Base-by-base conservation (phyloP, 306 rosid species). In the Cucurbita pepo region DNA sequence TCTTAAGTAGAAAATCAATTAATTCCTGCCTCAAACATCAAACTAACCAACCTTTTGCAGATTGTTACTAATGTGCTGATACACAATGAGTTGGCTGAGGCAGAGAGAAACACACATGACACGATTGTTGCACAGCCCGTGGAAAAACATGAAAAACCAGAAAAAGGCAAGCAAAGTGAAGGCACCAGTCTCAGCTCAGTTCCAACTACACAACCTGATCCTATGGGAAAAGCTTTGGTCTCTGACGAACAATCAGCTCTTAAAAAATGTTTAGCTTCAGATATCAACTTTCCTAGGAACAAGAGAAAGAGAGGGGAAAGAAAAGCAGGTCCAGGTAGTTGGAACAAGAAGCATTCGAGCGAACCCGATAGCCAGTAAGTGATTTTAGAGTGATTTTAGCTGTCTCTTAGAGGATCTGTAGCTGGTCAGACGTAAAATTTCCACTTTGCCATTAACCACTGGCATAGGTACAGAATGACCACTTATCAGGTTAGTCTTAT, bases 301-400 rank as follows among this genome's bases (percentile, higher is more conserved):
- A 92, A 93, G 79, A 83, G 96, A 81, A 93, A 87, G 81, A 82
- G 97, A 30, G 97, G 30, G 10, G 13, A 45, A 8, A 45, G 12
- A 8, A 45, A 82, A 85, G 91, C 98, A 3, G 91, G 94, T 62
- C 86, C 91, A 0, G 90, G 71, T 77, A 83, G 84, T 44, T 93
- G 98, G 97, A 90, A 73, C 88, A 87, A 78, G 94, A 83, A 81
- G 80, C 83, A 88, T 78, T 81, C 91, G 0, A 83, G 89, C 10
- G 90, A 88, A 72, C 85, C 96, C 51, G 94, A 86, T 44, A 89
- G 88, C 79, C 90, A 77, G 54, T 86, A 84, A 92, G 75, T 66
- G 40, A 12, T 44, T 18, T 21, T 47, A 45, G 10, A 92, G 75
- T 66, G 40, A 21, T 44, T 18, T 21, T 47, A 45, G 10, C 55